phyloP scores from a whole-genome alignment of 495 filamentous ascomycete species.

The Trichocladium uniseriatum region DNA sequence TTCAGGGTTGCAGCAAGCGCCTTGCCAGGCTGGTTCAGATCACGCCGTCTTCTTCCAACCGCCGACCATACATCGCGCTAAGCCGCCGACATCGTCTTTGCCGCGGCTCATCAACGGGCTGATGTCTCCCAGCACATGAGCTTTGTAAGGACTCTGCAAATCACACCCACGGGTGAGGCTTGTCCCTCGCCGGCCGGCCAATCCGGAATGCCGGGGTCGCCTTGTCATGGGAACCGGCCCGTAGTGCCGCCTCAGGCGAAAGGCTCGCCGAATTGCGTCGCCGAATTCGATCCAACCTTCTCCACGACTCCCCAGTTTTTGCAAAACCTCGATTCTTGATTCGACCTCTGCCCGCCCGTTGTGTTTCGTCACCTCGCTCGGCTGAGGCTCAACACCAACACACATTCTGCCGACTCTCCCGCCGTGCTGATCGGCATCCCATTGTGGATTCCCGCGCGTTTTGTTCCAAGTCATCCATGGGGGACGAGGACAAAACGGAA shows the following conservation, averaged over 20 bases:
- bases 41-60: too few relatives aligned
- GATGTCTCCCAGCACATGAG: too few relatives aligned
- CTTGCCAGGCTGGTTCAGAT: too few relatives aligned
- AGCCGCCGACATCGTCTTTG: too few relatives aligned
- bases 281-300: slow-evolving; percentile 6
- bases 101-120: too few relatives aligned
- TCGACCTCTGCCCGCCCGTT: background rate
- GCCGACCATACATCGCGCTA: too few relatives aligned
- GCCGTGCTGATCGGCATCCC: slow-evolving; percentile 11
- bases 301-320: slow-evolving; percentile 6
- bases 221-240: slow-evolving; percentile 18
- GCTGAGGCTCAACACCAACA: slow-evolving; percentile 4
- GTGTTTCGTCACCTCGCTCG: slow-evolving; percentile 4
- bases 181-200: slow-evolving; percentile 5
- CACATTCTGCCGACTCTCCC: slow-evolving; percentile 8
- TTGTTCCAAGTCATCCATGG: too few relatives aligned
- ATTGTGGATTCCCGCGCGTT: slow-evolving; percentile 1
- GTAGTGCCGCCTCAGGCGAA: slow-evolving; percentile 14
- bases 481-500: too few relatives aligned
- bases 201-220: slow-evolving; percentile 2
- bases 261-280: too few relatives aligned
- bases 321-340: slow-evolving; percentile 12
- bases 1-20: too few relatives aligned
- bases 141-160: slow-evolving; percentile 1
- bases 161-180: slow-evolving; percentile 1